Evolutionary conservation across 2,329 filamentous ascomycete genomes (phyloP), one percentile per base, ranked within the genome.

Genomic region (Truncatella angustata): DNA sequence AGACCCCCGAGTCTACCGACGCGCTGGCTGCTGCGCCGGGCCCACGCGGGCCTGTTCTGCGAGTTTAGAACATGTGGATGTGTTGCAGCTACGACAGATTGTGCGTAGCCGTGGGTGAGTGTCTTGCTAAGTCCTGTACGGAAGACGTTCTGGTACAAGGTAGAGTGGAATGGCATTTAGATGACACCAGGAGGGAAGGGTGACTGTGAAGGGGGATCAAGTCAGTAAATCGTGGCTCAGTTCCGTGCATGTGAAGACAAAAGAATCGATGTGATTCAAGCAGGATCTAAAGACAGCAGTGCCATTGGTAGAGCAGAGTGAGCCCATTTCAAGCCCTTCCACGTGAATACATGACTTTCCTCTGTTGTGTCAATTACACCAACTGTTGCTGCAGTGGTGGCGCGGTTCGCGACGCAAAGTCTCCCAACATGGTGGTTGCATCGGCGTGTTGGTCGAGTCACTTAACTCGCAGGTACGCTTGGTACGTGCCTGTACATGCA

Each of bases 51-150:
- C 61, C 82, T 79, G 70, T 82, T 85, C 70, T 84, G 91, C 69
- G 76, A 85, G 80, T 86, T 91, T 82, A 80, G 84, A 81, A 77
- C 88, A 86, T 81, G 79, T 52, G 82, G 82, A 58, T 96, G 91
- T 59, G 91, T 91, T 65, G 91, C 93, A 67, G 94, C 94, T 75
- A 99, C 91, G 75, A 97, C 88, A 58, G 92, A 96, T 73, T 97
- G 93, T 64, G 92, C 92, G 82, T 97, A 97, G 75, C 93, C 93
- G 84, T 97, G 91, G 72, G 91, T 93, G 73, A 97, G 88, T 67
- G 92, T 91, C 79, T 97, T 97, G 69, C 90, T 87, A 76, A 97
- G 88, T 87, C 90, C 92, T 82, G 93, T 90, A 80, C 94, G 93
- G 85, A 96, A 91, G 81, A 97, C 90, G 79, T 82, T 86, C 76